phyloP scores from a whole-genome alignment of 805 yeast species.

The Tanozyma kutaoensis region DNA sequence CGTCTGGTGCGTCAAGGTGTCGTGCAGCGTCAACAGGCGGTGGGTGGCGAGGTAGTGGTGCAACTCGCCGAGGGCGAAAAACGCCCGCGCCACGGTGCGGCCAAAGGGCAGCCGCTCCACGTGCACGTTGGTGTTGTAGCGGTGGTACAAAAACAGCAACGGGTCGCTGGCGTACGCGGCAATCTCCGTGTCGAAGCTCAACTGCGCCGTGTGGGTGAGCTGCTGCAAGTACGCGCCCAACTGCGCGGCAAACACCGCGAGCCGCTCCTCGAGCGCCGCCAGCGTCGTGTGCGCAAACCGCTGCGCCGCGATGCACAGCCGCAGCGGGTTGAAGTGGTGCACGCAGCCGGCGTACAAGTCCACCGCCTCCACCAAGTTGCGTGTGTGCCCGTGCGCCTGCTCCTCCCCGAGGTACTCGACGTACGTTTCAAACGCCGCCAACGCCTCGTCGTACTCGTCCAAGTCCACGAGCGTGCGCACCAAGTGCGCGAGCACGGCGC shows the following conservation, averaged over 20 bases:
- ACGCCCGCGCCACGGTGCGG: constrained; percentile 18
- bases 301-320: constrained; percentile 7
- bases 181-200: constrained; percentile 14
- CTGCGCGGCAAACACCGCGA: constrained; percentile 7
- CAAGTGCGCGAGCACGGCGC: constrained; percentile 16
- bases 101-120: constrained; percentile 14
- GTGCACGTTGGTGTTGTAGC: constrained; percentile 18
- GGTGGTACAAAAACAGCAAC: constrained; percentile 22
- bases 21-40: constrained; percentile 10
- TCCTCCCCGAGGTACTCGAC: constrained; percentile 19
- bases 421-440: constrained; percentile 27
- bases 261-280: constrained; percentile 8
- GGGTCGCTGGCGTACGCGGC: constrained; percentile 4
- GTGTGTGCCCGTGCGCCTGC: constrained; percentile 15
- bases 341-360: constrained; percentile 20
- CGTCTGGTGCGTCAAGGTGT: constrained; percentile 6
- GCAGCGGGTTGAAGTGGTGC: constrained; percentile 21
- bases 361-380: constrained; percentile 19
- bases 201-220: constrained; percentile 10
- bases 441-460: constrained; percentile 28
- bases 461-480: constrained; percentile 18
- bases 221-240: constrained; percentile 12
- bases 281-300: constrained; percentile 14
- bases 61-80: constrained; percentile 23
- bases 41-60: constrained; percentile 14